Evolutionary conservation across 495 filamentous ascomycete genomes (phyloP).

Genomic region (Niebla homalea): DNA sequence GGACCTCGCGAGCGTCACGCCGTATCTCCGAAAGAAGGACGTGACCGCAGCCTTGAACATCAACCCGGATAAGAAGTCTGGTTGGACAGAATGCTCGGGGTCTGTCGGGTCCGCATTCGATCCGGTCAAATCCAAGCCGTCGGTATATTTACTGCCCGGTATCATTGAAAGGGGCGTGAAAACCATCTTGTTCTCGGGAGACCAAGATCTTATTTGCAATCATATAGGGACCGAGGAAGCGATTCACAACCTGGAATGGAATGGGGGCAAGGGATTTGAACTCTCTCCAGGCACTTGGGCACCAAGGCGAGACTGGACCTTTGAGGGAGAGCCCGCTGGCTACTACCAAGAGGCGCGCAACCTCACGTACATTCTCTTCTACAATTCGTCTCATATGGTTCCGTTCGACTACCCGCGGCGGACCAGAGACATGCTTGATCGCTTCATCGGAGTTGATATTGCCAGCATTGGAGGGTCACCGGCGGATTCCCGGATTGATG

Average conservation of each 20-base stretch:
- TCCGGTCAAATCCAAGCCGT: slow-evolving; percentile 52
- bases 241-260: slow-evolving; percentile 87
- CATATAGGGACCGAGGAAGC: slow-evolving; percentile 86
- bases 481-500: slow-evolving; percentile 75
- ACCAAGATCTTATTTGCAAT: slow-evolving; percentile 92
- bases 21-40: slow-evolving; percentile 73
- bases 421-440: slow-evolving; percentile 90
- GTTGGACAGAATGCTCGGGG: slow-evolving; percentile 85
- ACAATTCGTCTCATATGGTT: slow-evolving; percentile 95
- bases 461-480: slow-evolving; percentile 76
- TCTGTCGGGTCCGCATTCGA: slow-evolving; percentile 58
- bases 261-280: slow-evolving; percentile 81
- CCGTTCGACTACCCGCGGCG: slow-evolving; percentile 84
- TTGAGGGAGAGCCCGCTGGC: slow-evolving; percentile 80
- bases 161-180: slow-evolving; percentile 53
- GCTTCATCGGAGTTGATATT: slow-evolving; percentile 91
- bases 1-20: slow-evolving; percentile 60
- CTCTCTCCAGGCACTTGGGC: slow-evolving; percentile 81
- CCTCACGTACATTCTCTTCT: slow-evolving; percentile 88
- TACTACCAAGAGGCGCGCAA: slow-evolving; percentile 91
- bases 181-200: slow-evolving; percentile 80
- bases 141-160: slow-evolving; percentile 61
- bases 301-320: slow-evolving; percentile 82
- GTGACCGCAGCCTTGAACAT: slow-evolving; percentile 72
- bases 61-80: slow-evolving; percentile 62